Evolutionary conservation across 208 protist species (phyloP).

Genomic region (Leishmania braziliensis): DNA sequence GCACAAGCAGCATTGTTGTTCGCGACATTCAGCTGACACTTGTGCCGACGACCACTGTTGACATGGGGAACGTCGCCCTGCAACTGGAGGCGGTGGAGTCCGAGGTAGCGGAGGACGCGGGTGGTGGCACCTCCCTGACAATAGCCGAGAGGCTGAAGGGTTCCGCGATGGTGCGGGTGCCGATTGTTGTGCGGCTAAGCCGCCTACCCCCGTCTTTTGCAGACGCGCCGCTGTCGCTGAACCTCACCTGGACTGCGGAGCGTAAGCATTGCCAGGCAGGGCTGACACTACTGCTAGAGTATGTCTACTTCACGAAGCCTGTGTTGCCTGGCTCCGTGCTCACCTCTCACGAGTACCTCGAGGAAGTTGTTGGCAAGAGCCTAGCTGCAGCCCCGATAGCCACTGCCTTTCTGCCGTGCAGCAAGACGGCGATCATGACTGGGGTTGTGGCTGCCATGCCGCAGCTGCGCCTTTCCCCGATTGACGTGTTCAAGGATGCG

Average conservation of each 20-base stretch:
- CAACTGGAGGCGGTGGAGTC: slow-evolving; percentile 2
- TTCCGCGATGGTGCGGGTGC: slow-evolving; percentile 24
- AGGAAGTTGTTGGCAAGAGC: slow-evolving; percentile 34
- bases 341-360: slow-evolving; percentile 37
- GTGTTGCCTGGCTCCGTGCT: slow-evolving; percentile 21
- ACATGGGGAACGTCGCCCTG: slow-evolving; percentile 12
- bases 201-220: slow-evolving; percentile 39
- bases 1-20: slow-evolving; percentile 31
- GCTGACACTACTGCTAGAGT: slow-evolving; percentile 39
- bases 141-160: slow-evolving; percentile 54
- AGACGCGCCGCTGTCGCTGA: slow-evolving; percentile 31
- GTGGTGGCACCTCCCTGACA: slow-evolving; percentile 1
- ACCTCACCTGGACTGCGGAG: slow-evolving; percentile 45
- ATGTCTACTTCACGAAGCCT: slow-evolving; percentile 67
- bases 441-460: slow-evolving; percentile 35
- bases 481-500: slow-evolving; percentile 79
- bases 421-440: slow-evolving; percentile 34
- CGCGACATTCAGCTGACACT: slow-evolving; percentile 22
- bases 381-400: slow-evolving; percentile 39
- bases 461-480: slow-evolving; percentile 43
- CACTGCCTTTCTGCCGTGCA: slow-evolving; percentile 56
- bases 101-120: not conserved
- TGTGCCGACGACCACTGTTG: slow-evolving; percentile 19
- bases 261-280: slow-evolving; percentile 27
- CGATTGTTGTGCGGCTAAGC: slow-evolving; percentile 33